Conservation (phyloP, 768 basidiomycete genomes). For the Mycena latifolia region DNA sequence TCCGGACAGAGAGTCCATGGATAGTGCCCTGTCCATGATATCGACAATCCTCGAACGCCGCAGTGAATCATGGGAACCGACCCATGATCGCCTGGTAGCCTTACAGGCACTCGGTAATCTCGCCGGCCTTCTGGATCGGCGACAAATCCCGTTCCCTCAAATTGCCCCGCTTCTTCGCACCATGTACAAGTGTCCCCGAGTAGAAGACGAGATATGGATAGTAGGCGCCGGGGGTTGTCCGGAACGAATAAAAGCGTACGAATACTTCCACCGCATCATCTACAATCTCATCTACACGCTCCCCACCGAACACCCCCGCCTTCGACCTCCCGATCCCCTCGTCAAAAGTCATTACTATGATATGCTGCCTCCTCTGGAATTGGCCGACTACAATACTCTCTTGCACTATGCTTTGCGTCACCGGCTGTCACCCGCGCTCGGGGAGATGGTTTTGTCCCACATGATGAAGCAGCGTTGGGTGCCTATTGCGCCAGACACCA, state of each 20-base stretch:
- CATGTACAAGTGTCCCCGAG: conserved; percentile 60
- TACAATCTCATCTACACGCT: conserved; percentile 52
- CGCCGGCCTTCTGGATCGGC: conserved; percentile 62
- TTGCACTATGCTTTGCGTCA: conserved; percentile 76
- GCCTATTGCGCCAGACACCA: conserved; percentile 56
- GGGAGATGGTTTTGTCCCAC: conserved; percentile 63
- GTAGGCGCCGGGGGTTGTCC: conserved; percentile 39
- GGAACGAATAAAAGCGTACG: conserved; percentile 52
- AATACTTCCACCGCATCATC: conserved; percentile 64
- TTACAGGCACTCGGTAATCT: conserved; percentile 75
- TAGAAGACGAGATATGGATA: conserved; percentile 54
- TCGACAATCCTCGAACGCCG: conserved; percentile 47
- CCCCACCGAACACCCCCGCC: conserved; percentile 39
- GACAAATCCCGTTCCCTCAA: conserved; percentile 58
- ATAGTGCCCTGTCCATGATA: conserved; percentile 49
- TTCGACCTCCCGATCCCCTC: conserved; percentile 33
- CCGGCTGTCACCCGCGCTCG: conserved; percentile 63
- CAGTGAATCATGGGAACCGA: conserved; percentile 33
- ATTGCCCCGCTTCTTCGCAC: conserved; percentile 60
- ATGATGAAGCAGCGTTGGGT: conserved; percentile 61
- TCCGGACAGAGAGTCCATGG: conserved; percentile 33
- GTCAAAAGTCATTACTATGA: conserved; percentile 22
- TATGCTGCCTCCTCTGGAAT: conserved; percentile 50
- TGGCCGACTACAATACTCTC: conserved; percentile 68
- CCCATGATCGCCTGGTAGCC: conserved; percentile 46